phyloP scores from a whole-genome alignment of 2,329 filamentous ascomycete species.

The Fusarium neocosmosporiellum region DNA sequence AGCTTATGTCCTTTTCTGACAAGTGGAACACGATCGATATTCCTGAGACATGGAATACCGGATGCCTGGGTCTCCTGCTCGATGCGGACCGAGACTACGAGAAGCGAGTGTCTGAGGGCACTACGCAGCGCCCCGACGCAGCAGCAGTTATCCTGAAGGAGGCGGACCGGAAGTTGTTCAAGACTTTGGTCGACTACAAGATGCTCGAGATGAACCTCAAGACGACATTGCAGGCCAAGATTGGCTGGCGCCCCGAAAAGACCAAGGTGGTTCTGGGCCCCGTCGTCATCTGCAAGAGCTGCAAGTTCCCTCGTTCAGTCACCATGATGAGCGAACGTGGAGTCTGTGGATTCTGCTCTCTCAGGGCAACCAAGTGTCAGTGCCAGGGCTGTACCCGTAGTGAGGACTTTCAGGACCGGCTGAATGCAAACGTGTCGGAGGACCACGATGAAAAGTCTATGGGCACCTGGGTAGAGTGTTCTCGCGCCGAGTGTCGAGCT shows the following conservation, averaged over 20 bases:
- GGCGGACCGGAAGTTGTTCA: slow-evolving; percentile 56
- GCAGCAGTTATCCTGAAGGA: slow-evolving; percentile 46
- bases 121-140: slow-evolving; percentile 17
- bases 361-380: slow-evolving; percentile 22
- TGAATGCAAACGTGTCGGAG: slow-evolving; percentile 45
- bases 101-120: slow-evolving; percentile 40
- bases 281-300: slow-evolving; percentile 53
- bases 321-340: slow-evolving; percentile 57
- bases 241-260: slow-evolving; percentile 61
- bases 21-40: slow-evolving; percentile 60
- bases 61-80: slow-evolving; percentile 58
- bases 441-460: slow-evolving; percentile 47
- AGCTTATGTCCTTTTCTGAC: slow-evolving; percentile 54
- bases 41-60: slow-evolving; percentile 62
- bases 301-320: slow-evolving; percentile 60
- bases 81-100: slow-evolving; percentile 56
- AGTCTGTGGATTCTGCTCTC: slow-evolving; percentile 56
- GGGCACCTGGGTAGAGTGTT: slow-evolving; percentile 61
- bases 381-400: slow-evolving; percentile 34
- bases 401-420: slow-evolving; percentile 38
- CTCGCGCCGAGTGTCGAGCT: slow-evolving; percentile 53
- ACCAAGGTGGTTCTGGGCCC: slow-evolving; percentile 56
- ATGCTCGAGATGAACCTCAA: slow-evolving; percentile 58
- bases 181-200: slow-evolving; percentile 58
- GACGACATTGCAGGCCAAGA: slow-evolving; percentile 54